Conservation (phyloP, 345 rosid species). For the Mallotus nudiflorus region DNA sequence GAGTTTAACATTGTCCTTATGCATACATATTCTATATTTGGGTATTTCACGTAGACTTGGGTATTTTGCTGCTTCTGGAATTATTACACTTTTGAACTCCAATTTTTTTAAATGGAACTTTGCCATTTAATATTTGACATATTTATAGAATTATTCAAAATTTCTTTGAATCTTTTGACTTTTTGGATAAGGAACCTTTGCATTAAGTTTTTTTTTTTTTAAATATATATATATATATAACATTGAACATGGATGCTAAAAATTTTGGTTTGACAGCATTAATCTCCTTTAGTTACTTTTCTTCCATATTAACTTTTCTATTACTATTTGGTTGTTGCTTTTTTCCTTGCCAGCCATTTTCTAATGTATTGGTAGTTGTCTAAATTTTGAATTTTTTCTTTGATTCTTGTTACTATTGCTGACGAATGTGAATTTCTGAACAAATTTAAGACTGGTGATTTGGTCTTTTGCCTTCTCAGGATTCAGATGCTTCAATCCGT, state of each 20-base stretch:
- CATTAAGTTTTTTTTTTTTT: background rate
- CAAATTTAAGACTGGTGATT: constrained; percentile 18
- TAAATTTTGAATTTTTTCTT: background rate
- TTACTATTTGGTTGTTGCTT: background rate
- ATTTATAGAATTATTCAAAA: background rate
- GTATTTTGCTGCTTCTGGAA: background rate
- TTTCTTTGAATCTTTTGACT: background rate
- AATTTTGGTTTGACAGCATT: background rate
- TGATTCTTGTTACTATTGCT: constrained; percentile 13
- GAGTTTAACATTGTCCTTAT: background rate
- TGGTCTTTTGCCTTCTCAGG: constrained; percentile 59
- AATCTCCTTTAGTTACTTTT: background rate
- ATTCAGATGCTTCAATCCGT: constrained; percentile 94
- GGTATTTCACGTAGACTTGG: background rate
- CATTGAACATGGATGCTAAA: background rate
- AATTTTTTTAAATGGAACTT: background rate
- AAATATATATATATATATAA: no score
- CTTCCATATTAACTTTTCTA: background rate
- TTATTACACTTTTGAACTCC: background rate
- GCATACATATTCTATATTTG: background rate
- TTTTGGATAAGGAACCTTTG: background rate
- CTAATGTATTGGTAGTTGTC: background rate
- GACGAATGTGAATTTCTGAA: background rate
- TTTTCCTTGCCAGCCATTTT: background rate
- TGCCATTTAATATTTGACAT: background rate